Base-by-base conservation (phyloP, 768 basidiomycete species). In the Russula compacta region DNA sequence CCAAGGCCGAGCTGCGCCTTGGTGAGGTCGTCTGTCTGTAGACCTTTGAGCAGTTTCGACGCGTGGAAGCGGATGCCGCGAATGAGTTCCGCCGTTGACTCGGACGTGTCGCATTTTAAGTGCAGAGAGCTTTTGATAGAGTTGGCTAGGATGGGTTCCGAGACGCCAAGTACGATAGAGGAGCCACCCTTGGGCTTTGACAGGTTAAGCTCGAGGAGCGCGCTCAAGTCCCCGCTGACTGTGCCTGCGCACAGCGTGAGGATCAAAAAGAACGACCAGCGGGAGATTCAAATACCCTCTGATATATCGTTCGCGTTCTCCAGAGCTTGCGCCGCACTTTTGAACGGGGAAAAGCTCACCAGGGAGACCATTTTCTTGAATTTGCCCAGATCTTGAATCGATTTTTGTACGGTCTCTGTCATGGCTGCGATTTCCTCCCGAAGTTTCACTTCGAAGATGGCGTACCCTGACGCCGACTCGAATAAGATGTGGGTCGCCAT, bases 281-380 rank as follows among this genome's bases (percentile, higher is more conserved):
- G n/a, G n/a, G n/a, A n/a, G 57, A 2, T 19, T 3, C n/a, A n/a
- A 60, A 35, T 63, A 93, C 95, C 93, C 79, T 98, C 95, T 10
- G 95, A 97, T 15, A 98, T 74, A 74, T 98, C 95, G 71, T 98
- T 98, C 54, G 87, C 87, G 67, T 97, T 98, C 76, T 98, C 93
- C 67, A 98, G 78, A 38, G 94, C 94, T 71, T 95, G 86, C 0
- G 91, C 93, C 24, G 94, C 92, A 61, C 79, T 93, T 73, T 91
- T 92, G 80, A 95, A 98, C 0, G 95, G 95, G 57, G 86, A 82
- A 78, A 98, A 98, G 72, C 90, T 93, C 73, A 88, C 72, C 70
- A 98, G 76, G 68, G 85, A 79, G 64, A 97, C 91, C 89, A 95
- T 93, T 78, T 92, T 94, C 60, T 82, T 79, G 73, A 98, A 98